These are phyloP conservation scores for Dictyostelium purpureum DNA, from an alignment of 78 protist species.

Conservation along the genomic window DNA sequence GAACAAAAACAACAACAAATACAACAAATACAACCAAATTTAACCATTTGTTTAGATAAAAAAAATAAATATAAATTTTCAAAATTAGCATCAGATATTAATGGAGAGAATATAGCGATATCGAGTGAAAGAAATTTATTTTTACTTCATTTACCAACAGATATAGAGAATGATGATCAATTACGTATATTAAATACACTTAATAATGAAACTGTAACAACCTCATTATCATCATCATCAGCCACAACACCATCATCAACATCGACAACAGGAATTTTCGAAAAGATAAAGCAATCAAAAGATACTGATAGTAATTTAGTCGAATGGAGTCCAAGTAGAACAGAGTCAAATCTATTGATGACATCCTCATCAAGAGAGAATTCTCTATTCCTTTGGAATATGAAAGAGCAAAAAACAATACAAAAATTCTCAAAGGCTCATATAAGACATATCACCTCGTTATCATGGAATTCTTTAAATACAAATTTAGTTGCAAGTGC, in stretches of 20 bases:
- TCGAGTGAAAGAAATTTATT: conserved; percentile 12
- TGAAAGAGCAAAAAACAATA: background rate
- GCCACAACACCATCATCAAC: background rate
- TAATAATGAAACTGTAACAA: background rate
- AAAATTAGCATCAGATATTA: background rate
- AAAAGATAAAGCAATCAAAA: background rate
- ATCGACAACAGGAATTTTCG: background rate
- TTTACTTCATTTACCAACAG: background rate
- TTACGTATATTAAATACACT: too few species aligned
- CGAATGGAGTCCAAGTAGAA: background rate
- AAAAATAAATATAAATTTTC: conserved; percentile 25
- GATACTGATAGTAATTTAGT: background rate
- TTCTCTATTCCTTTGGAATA: conserved; percentile 13
- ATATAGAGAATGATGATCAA: background rate
- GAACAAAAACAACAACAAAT: too few species aligned
- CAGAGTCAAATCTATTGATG: background rate
- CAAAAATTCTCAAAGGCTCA: conserved; percentile 26
- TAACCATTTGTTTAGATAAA: conserved; percentile 3
- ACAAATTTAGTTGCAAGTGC: conserved; percentile 45
- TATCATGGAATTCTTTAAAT: conserved; percentile 30
- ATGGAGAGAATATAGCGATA: background rate
- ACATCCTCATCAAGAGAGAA: background rate
- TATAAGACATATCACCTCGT: conserved; percentile 43
- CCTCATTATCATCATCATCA: background rate
- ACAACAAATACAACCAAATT: conserved; percentile 5